A percentile compares a stretch with the other conserved stretches of the same genome.
Conservation (phyloP, 495 filamentous ascomycete genomes). For the Glonium stellatum region DNA sequence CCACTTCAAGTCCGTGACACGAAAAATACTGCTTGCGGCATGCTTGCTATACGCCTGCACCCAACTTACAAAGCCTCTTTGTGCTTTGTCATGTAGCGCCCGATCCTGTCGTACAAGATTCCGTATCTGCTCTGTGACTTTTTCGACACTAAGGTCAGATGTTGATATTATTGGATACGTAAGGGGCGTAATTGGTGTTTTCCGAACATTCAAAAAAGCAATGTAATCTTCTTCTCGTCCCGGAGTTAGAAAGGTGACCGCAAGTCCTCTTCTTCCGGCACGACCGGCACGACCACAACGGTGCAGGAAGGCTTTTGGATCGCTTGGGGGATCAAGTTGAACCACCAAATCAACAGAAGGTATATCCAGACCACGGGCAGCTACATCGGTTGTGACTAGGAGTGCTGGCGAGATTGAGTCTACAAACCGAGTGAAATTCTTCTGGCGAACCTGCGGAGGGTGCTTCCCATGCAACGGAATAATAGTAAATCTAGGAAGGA, state of each 20-base stretch:
- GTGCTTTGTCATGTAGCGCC: conserved; percentile 78
- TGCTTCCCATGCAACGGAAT: conserved; percentile 88
- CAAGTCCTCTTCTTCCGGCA: conserved; percentile 77
- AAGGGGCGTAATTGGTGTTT: conserved; percentile 72
- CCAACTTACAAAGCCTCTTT: conserved; percentile 89
- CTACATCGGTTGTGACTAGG: conserved; percentile 81
- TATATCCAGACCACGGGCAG: conserved; percentile 85
- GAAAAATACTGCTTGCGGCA: conserved; percentile 84
- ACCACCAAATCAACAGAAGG: conserved; percentile 91
- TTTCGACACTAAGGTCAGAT: conserved; percentile 50
- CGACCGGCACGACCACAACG: conserved; percentile 88
- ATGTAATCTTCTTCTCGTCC: conserved; percentile 85
- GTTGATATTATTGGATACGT: conserved; percentile 42
- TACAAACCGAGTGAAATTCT: conserved; percentile 74
- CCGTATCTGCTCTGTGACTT: conserved; percentile 51
- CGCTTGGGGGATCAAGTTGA: conserved; percentile 83
- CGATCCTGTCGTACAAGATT: conserved; percentile 60
- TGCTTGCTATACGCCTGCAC: conserved; percentile 86
- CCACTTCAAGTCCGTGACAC: conserved; percentile 77
- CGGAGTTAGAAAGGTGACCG: conserved; percentile 74
- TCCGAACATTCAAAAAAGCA: conserved; percentile 76
- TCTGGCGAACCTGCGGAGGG: conserved; percentile 65
- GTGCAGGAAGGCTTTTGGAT: conserved; percentile 93
- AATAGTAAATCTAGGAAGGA: conserved; percentile 58
- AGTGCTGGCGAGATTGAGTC: conserved; percentile 60